These are phyloP conservation scores for Phytopythium cucurbitacearum DNA, from an alignment of 352 stramenopile genomes.

Conservation along the genomic window DNA sequence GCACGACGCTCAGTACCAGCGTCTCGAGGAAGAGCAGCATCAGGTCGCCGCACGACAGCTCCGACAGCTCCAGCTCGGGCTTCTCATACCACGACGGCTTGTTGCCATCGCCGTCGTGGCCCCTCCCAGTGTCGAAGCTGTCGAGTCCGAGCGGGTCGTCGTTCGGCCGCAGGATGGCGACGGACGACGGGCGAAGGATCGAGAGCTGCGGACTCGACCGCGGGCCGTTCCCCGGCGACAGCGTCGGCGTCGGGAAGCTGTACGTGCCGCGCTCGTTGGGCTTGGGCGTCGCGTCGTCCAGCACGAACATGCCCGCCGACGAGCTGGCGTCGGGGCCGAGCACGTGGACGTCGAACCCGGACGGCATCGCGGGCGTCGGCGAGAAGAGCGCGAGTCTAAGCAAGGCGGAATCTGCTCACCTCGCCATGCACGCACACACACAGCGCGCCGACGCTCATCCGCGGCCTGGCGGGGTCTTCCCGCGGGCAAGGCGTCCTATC, in stretches of 20 bases:
- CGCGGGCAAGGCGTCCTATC: no score
- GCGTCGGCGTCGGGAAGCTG: conserved; percentile 7
- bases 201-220: conserved; percentile 1
- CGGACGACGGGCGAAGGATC: conserved; percentile 29
- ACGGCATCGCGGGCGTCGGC: background rate
- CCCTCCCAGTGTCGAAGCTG: conserved; percentile 1
- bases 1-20: conserved; percentile 25
- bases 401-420: no score
- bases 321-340: conserved; percentile 13
- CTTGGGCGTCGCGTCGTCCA: conserved; percentile 5
- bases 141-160: conserved; percentile 8
- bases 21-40: conserved; percentile 26
- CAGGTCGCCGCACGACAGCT: conserved; percentile 19
- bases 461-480: no score
- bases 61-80: conserved; percentile 10
- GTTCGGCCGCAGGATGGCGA: conserved; percentile 21
- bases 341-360: conserved; percentile 9
- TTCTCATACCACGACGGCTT: conserved; percentile 34
- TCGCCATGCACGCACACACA: no score
- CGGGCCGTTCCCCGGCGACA: conserved; percentile 7
- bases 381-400: no score
- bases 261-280: background rate
- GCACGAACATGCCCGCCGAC: conserved; percentile 24
- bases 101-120: conserved; percentile 1
- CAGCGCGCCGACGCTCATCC: no score